phyloP scores from a whole-genome alignment of 257 asterid genomes.

The Coffea canephora region DNA sequence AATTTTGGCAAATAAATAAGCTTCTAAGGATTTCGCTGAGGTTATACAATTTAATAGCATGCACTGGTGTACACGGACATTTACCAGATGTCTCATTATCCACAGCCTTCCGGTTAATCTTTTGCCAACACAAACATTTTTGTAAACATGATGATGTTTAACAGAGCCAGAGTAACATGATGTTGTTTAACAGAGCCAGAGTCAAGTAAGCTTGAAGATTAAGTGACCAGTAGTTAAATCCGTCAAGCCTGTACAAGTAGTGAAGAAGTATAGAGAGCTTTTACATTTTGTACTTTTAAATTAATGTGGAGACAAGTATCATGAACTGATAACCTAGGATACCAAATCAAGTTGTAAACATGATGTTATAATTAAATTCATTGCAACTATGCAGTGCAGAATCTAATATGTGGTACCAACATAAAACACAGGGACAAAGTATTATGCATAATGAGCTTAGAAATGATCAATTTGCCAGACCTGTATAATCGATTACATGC shows the following conservation, averaged over 20 bases:
- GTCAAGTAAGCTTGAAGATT: not conserved
- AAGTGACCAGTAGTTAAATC: not conserved
- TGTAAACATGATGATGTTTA: not conserved
- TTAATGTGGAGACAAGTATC: not conserved
- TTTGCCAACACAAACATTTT: not conserved
- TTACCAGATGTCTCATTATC: not conserved
- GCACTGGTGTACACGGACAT: not conserved
- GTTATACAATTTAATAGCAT: not conserved
- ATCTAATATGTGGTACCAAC: not conserved
- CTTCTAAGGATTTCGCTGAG: not conserved
- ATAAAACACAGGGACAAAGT: not conserved
- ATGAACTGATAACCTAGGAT: not conserved
- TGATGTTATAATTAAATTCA: not conserved
- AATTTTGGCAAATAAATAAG: not conserved
- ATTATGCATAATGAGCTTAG: not conserved
- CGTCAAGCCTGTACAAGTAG: too few relatives aligned
- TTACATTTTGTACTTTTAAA: not conserved
- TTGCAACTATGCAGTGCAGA: too few relatives aligned
- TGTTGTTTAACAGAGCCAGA: not conserved
- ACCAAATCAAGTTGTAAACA: not conserved
- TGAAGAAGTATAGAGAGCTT: too few relatives aligned
- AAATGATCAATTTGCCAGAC: constrained; percentile 24
- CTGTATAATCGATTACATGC: constrained; percentile 91
- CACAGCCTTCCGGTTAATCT: not conserved
- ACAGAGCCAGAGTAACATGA: not conserved